Evolutionary conservation across 768 basidiomycete species (phyloP), one percentile per base, ranked within the genome.

Genomic region (Mrakia gelida): DNA sequence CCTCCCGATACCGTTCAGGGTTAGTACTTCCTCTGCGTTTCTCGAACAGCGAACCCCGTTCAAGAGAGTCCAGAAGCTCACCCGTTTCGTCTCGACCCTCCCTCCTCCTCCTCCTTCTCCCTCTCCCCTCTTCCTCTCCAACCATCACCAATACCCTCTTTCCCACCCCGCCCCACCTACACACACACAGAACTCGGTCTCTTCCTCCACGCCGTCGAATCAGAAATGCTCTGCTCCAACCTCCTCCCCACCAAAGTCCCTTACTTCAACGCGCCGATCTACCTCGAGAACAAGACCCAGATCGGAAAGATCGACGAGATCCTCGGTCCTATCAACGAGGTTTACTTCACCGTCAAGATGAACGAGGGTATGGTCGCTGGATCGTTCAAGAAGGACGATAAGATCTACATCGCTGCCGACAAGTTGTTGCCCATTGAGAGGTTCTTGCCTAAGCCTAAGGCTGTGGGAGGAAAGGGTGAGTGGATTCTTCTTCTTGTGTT

Each of bases 261-360:
- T 0, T 96, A 95, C 85, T 99, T 99, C 89, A 99, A 99, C 84
- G 95, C 96, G 0, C 95, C 96, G 71, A 94, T 98, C 83, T 98
- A 96, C 85, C 89, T 98, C 73, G 91, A 93, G 87, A 97, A 98
- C 85, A 98, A 97, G 86, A 92, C 94, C 15, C 88, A 90, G 80
- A 94, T 98, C 80, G 96, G 97, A 80, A 98, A 97, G 86, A 92
- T 99, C 61, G 97, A 99, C 85, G 97, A 99, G 85, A 98, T 99
- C 81, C 89, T 99, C n/a, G 97, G 97, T 3, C 96, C 97, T 23
- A 95, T 99, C 84, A 99, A 97, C 84, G 94, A 98, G 84, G 95
- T 98, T 78, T 98, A 90, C 85, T 98, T 99, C 83, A 95, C 95
- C 3, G 89, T 99, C 80, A 99, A 98, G 87, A 97, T 98, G 92